These are phyloP conservation scores for Talaromyces sp. DNA, from an alignment of 2,329 filamentous ascomycete species.

Conservation along the genomic window DNA sequence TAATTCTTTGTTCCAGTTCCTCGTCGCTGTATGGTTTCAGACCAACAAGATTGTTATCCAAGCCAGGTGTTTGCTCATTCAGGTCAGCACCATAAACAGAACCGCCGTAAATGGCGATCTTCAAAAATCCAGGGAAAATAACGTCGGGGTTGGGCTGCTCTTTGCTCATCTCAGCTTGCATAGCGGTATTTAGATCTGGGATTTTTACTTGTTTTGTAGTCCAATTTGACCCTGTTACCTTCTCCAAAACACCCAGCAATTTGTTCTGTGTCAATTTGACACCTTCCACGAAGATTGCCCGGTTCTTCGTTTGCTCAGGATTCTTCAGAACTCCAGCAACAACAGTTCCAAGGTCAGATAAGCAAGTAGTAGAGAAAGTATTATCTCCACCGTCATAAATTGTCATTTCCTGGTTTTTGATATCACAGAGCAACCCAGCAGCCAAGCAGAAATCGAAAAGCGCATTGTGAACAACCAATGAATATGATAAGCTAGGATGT, in stretches of 20 bases:
- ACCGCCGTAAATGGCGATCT: conserved; percentile 1
- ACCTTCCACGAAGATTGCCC: not conserved
- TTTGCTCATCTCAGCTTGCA: not conserved
- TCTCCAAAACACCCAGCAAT: not conserved
- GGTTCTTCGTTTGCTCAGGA: not conserved
- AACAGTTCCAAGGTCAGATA: not conserved
- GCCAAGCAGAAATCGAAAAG: not conserved
- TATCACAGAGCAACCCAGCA: not conserved
- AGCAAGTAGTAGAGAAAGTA: not conserved
- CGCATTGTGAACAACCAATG: not conserved
- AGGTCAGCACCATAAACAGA: conserved; percentile 1
- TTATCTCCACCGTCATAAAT: conserved; percentile 3
- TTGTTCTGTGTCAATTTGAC: conserved; percentile 1
- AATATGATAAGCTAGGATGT: not conserved
- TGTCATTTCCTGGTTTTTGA: not conserved
- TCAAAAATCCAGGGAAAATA: not conserved
- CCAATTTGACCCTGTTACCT: not conserved
- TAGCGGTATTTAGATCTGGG: not conserved
- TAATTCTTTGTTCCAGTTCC: not conserved
- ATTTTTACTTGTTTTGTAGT: not conserved
- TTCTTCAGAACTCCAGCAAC: conserved; percentile 1
- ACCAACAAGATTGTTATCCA: not conserved
- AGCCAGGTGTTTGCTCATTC: conserved; percentile 1
- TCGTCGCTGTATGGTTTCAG: not conserved
- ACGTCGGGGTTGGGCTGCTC: not conserved